Base-by-base conservation (phyloP, 129 eudicot genomes). In the Helichrysum umbraculigerum region DNA sequence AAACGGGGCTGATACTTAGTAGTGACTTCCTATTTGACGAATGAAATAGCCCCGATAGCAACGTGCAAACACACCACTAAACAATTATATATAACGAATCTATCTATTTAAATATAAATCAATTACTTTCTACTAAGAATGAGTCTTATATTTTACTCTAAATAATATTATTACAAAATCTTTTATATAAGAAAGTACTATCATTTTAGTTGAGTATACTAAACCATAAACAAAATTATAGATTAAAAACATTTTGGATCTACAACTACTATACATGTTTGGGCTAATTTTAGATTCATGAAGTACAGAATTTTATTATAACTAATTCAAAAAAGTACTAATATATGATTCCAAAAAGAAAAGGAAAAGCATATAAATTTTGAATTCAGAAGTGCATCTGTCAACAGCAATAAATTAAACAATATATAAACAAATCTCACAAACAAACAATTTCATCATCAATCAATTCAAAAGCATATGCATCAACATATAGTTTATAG, bases 191-290 rank as follows among this genome's bases (percentile, higher is more conserved):
- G 12, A 2, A 20, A 20, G 4, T n/a, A 20, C 63, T 58, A 5
- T 20, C 7, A 29, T 20, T 21, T 58, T 17, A 20, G 4, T 58
- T 58, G 29, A 41, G 47, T 10, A 41, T 41, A 41, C 14, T 41
- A 41, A 41, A 58, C 63, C 14, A 58, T 58, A 58, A 58, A n/a
- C 11, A 58, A 58, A 20, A 6, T n/a, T 58, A 21, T 7, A 58
- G 28, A 5, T 58, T 58, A 14, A 14, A 58, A 58, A 9, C 28
- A 5, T 57, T 57, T 57, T 57, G 62, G 28, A 57, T 57, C 62
- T 58, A 58, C 63, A 58, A 21, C 22, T 58, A 58, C 63, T n/a
- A 12, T 17, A 58, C 30, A 58, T 58, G 63, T 58, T 58, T 58
- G 63, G 63, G 63, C 29, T n/a, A 20, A 17, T 58, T 5, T 58